phyloP scores from a whole-genome alignment of 805 yeast genomes.

The Candida ascalaphidarum region DNA sequence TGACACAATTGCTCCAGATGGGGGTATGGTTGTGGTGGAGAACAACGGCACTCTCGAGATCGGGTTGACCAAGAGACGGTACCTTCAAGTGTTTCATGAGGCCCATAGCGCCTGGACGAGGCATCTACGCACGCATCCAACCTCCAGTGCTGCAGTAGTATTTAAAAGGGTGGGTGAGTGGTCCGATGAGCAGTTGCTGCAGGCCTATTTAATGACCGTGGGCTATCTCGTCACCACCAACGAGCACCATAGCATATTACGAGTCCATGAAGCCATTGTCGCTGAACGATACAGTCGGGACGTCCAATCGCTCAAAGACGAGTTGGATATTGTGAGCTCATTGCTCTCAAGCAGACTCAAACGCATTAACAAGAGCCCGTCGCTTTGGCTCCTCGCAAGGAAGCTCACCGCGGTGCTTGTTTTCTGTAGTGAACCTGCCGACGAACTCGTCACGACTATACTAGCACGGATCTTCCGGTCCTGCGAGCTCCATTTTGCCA shows the following conservation, averaged over 20 bases:
- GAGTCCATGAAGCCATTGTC: conserved; percentile 18
- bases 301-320: conserved; percentile 6
- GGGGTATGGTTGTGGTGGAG: not conserved
- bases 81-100: conserved; percentile 21
- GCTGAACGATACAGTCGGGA: conserved; percentile 4
- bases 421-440: conserved; percentile 1
- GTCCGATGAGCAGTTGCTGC: conserved; percentile 2
- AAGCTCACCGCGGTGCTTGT: conserved; percentile 7
- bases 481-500: conserved; percentile 27
- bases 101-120: conserved; percentile 10
- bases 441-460: conserved; percentile 1
- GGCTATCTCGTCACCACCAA: conserved; percentile 29
- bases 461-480: conserved; percentile 15
- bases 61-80: conserved; percentile 22
- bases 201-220: conserved; percentile 20
- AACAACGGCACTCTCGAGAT: conserved; percentile 14
- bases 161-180: too few relatives aligned
- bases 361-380: conserved; percentile 31
- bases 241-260: conserved; percentile 25
- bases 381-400: conserved; percentile 20
- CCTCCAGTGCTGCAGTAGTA: too few relatives aligned
- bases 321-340: conserved; percentile 23
- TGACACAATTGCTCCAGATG: too few relatives aligned
- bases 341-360: conserved; percentile 18
- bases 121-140: too few relatives aligned